Percentiles rank a stretch among this genome's conserved stretches.
Evolutionary conservation across 148 eudicot genomes (phyloP).

Genomic region (Selenicereus undatus): DNA sequence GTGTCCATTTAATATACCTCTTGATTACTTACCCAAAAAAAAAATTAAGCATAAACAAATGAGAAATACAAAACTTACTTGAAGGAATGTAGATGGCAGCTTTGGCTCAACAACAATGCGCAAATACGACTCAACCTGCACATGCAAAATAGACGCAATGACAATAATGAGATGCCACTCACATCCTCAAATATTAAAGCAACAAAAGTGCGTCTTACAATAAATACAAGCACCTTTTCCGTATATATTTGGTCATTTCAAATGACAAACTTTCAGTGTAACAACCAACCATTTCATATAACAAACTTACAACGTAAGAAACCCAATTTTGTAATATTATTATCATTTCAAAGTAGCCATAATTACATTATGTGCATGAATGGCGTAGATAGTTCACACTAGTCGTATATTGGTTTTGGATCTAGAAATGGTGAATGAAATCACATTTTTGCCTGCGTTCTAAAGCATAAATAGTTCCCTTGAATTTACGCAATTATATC

Average conservation of each 20-base stretch:
- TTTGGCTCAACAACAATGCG: constrained; percentile 69
- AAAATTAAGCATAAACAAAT: background rate
- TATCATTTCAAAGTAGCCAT: background rate
- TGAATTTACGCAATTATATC: too few relatives aligned
- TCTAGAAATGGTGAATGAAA: too few relatives aligned
- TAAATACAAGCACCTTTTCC: background rate
- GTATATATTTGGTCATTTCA: background rate
- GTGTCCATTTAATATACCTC: too few relatives aligned
- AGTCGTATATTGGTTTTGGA: too few relatives aligned
- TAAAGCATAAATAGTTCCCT: too few relatives aligned
- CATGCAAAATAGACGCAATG: constrained; percentile 2
- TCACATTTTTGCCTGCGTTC: too few relatives aligned
- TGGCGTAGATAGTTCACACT: background rate
- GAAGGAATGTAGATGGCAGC: constrained; percentile 80
- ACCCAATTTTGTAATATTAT: too few relatives aligned
- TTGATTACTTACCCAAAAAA: too few relatives aligned
- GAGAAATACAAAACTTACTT: constrained; percentile 37
- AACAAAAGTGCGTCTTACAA: background rate
- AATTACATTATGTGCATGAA: background rate
- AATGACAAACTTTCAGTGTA: background rate
- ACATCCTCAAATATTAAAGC: constrained; percentile 2
- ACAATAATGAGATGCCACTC: background rate
- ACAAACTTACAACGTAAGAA: too few relatives aligned
- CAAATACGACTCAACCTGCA: constrained; percentile 79
- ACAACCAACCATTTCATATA: background rate